Evolutionary conservation across 805 yeast genomes (phyloP).

Genomic region (Candida ascalaphidarum): DNA sequence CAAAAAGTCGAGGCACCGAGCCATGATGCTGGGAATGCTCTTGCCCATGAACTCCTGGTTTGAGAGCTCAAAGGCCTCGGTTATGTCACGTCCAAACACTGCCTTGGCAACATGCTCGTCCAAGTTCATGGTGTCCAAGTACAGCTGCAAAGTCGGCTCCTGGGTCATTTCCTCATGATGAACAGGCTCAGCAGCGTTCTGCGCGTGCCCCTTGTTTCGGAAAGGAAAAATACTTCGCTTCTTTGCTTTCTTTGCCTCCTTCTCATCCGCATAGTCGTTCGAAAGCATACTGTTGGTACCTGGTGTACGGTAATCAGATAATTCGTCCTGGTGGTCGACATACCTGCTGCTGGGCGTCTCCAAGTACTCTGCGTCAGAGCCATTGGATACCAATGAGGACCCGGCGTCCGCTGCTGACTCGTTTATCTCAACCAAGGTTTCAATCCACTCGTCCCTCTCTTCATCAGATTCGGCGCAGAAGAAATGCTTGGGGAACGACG

Average conservation of each 20-base stretch:
- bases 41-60: slow-evolving; percentile 36
- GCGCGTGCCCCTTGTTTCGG: slow-evolving; percentile 15
- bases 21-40: slow-evolving; percentile 66
- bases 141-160: slow-evolving; percentile 12
- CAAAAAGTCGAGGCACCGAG: slow-evolving; percentile 64
- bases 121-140: slow-evolving; percentile 26
- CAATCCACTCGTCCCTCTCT: slow-evolving; percentile 71
- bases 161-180: slow-evolving; percentile 2
- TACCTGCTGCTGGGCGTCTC: not conserved
- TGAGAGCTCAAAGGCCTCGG: slow-evolving; percentile 44
- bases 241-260: slow-evolving; percentile 37
- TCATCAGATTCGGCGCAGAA: slow-evolving; percentile 74
- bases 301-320: not conserved
- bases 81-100: slow-evolving; percentile 61
- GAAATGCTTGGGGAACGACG: slow-evolving; percentile 42
- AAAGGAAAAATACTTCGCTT: slow-evolving; percentile 58
- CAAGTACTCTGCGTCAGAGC: not conserved
- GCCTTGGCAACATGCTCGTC: slow-evolving; percentile 26
- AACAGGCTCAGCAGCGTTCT: not conserved
- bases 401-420: slow-evolving; percentile 9
- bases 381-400: slow-evolving; percentile 1
- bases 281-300: no score
- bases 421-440: slow-evolving; percentile 27
- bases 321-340: slow-evolving; percentile 1
- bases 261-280: no score